A percentile compares a stretch with the other conserved stretches of the same genome.
Conservation (phyloP, 768 basidiomycete species). For the Sporobolomyces pararoseus region DNA sequence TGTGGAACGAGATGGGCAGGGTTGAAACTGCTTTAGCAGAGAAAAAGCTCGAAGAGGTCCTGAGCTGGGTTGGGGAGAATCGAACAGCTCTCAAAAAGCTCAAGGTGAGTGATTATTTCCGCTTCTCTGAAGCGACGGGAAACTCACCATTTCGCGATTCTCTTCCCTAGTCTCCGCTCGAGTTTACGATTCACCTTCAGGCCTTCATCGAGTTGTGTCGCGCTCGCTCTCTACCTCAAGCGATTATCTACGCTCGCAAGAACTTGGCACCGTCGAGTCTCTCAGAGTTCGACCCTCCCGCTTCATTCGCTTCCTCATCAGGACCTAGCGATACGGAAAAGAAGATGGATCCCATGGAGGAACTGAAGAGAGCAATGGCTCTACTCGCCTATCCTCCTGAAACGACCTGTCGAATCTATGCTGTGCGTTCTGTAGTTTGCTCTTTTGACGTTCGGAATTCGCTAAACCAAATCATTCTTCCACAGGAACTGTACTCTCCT, state of each 20-base stretch:
- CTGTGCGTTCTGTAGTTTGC: too few species aligned
- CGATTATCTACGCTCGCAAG: conserved; percentile 78
- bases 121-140: neutral
- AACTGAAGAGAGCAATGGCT: conserved; percentile 71
- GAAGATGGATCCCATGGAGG: conserved; percentile 52
- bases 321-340: too few species aligned
- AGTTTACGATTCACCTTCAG: conserved; percentile 92
- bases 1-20: conserved; percentile 80
- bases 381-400: conserved; percentile 65
- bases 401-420: conserved; percentile 73
- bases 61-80: conserved; percentile 96
- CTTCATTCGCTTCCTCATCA: neutral
- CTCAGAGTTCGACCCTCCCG: conserved; percentile 11
- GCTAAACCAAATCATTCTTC: neutral
- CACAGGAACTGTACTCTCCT: conserved; percentile 74
- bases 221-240: conserved; percentile 61
- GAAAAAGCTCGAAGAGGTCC: conserved; percentile 79
- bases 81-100: conserved; percentile 84
- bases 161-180: conserved; percentile 71
- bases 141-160: neutral
- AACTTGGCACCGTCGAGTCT: conserved; percentile 63
- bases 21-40: conserved; percentile 74
- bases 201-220: conserved; percentile 91
- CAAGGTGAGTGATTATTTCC: conserved; percentile 58
- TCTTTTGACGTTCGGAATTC: too few species aligned